These are phyloP conservation scores for Lyophyllum atratum DNA, from an alignment of 768 basidiomycete genomes.

Conservation along the genomic window DNA sequence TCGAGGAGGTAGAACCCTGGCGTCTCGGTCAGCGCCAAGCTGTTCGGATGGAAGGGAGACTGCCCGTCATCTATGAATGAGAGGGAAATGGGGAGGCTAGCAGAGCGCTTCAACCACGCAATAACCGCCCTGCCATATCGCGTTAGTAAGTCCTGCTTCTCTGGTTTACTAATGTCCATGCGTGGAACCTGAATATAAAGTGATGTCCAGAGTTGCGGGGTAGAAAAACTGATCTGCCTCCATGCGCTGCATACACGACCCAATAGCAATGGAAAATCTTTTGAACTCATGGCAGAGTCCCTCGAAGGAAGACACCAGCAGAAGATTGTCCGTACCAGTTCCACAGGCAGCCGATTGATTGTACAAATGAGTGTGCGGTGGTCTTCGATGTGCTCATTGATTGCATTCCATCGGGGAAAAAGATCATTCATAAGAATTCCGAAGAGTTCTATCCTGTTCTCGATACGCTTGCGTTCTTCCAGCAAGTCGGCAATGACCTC, in stretches of 20 bases:
- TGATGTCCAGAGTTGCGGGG: constrained; percentile 9
- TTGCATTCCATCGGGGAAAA: neutral
- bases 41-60: no score
- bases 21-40: neutral
- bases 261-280: constrained; percentile 11
- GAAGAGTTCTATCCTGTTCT: neutral
- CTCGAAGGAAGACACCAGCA: constrained; percentile 1
- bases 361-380: neutral
- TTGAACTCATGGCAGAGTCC: constrained; percentile 1
- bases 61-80: neutral
- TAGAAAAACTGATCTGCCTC: constrained; percentile 1
- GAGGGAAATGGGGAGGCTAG: neutral
- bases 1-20: neutral
- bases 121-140: neutral
- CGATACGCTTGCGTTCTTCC: neutral
- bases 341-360: neutral
- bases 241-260: constrained; percentile 9
- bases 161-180: no score
- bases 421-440: neutral
- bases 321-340: neutral
- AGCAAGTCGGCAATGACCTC: neutral
- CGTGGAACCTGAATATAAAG: neutral
- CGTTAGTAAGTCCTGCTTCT: neutral
- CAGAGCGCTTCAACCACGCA: neutral
- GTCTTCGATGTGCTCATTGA: neutral